phyloP scores from a whole-genome alignment of 176 grass and related monocot species.

The Coix lacrymajobi region DNA sequence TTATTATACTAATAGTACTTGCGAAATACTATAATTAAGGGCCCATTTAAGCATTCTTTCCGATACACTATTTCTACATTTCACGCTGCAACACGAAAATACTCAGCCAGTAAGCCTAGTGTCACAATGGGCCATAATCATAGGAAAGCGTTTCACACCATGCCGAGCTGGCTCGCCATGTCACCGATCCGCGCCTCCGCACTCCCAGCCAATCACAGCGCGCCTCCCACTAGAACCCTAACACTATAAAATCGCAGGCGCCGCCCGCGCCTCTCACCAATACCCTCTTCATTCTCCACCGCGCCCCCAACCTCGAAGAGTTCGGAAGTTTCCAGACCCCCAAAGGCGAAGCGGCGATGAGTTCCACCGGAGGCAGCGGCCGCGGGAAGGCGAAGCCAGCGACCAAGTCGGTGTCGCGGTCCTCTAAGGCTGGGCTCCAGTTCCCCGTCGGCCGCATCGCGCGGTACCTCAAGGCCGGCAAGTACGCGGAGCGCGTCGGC shows the following conservation, averaged over 20 bases:
- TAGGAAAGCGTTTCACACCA: neutral
- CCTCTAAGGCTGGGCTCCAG: slow-evolving; percentile 83
- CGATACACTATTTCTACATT: too few species aligned
- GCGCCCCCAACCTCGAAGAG: neutral
- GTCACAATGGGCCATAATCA: neutral
- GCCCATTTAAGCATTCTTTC: too few species aligned
- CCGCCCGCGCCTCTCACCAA: neutral
- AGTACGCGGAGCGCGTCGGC: slow-evolving; percentile 92
- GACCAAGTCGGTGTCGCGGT: slow-evolving; percentile 39
- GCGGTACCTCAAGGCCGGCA: slow-evolving; percentile 77
- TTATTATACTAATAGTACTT: too few species aligned
- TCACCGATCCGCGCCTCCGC: slow-evolving; percentile 19
- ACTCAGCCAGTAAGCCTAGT: too few species aligned
- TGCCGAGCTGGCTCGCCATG: neutral
- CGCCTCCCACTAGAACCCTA: slow-evolving; percentile 26
- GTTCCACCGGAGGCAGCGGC: slow-evolving; percentile 40
- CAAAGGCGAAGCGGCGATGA: slow-evolving; percentile 23
- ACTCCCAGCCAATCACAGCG: slow-evolving; percentile 15
- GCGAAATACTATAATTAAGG: too few species aligned
- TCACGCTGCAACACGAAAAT: neutral
- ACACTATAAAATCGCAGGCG: slow-evolving; percentile 26
- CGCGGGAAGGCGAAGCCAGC: slow-evolving; percentile 40
- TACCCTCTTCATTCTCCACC: neutral
- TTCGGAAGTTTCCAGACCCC: slow-evolving; percentile 12
- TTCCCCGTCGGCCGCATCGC: slow-evolving; percentile 91